Conservation (phyloP, 2,329 filamentous ascomycete genomes). For the Trichoderma lentiforme region DNA sequence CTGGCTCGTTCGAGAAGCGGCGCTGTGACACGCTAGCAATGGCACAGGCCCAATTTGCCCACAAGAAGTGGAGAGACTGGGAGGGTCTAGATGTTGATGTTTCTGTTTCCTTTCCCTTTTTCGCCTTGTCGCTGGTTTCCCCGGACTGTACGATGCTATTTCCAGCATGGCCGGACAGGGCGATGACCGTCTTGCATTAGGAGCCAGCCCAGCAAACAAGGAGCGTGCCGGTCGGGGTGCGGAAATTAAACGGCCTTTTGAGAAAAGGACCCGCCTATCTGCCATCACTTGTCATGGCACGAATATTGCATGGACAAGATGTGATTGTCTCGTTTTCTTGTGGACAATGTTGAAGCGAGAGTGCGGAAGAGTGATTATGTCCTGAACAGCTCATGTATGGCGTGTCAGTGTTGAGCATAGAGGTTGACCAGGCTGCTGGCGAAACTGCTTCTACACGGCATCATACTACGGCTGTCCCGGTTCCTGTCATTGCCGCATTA, state of each 20-base stretch:
- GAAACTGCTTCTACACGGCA: not conserved
- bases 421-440: not conserved
- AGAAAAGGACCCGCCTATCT: not conserved
- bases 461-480: not conserved
- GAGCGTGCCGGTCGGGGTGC: not conserved
- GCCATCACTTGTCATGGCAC: not conserved
- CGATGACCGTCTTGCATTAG: not conserved
- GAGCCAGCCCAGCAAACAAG: not conserved
- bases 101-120: not conserved
- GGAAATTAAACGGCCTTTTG: conserved; percentile 5
- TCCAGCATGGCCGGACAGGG: not conserved
- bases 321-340: not conserved
- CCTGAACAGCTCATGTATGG: not conserved
- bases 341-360: not conserved
- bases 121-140: not conserved
- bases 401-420: not conserved
- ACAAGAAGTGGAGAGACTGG: not conserved
- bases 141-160: conserved; percentile 5
- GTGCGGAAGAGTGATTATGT: not conserved
- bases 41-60: not conserved
- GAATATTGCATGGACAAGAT: not conserved
- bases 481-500: not conserved
- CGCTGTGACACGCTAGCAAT: not conserved
- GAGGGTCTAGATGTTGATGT: not conserved
- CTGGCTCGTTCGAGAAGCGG: not conserved